Percentiles rank a stretch among this genome's conserved stretches.
Conservation (phyloP, 805 yeast species). For the Candida morakotiae region DNA sequence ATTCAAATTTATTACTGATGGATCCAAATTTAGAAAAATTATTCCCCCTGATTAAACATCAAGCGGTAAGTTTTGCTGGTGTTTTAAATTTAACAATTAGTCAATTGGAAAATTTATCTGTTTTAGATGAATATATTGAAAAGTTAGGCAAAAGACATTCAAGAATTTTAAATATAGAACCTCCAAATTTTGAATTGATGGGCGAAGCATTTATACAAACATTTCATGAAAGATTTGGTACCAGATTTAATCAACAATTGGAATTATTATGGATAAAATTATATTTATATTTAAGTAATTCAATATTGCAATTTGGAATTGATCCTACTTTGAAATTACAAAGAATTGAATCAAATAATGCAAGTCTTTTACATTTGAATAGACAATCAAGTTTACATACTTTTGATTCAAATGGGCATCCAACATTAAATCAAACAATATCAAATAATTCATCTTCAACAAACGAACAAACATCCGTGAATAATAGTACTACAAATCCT, state of each 20-base stretch:
- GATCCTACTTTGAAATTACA: constrained; percentile 35
- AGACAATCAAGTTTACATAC: neutral
- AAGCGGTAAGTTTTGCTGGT: constrained; percentile 77
- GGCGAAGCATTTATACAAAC: constrained; percentile 70
- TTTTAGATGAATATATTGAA: constrained; percentile 55
- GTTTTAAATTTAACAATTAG: constrained; percentile 65
- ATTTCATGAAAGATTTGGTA: constrained; percentile 58
- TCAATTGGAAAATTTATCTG: constrained; percentile 55
- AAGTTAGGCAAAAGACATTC: constrained; percentile 73
- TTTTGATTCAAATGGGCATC: neutral
- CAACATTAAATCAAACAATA: neutral
- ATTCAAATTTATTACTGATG: constrained; percentile 61
- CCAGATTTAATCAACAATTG: constrained; percentile 50
- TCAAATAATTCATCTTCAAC: neutral
- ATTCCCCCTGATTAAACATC: constrained; percentile 75
- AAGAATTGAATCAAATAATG: neutral
- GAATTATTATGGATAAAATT: constrained; percentile 71
- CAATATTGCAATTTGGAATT: constrained; percentile 57
- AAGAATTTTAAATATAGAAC: constrained; percentile 69
- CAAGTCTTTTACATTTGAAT: neutral
- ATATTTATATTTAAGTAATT: constrained; percentile 64
- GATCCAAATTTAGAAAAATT: constrained; percentile 56
- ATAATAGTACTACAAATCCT: neutral
- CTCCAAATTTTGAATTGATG: constrained; percentile 65
- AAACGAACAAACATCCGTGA: neutral